Evolutionary conservation across 2,329 filamentous ascomycete genomes (phyloP).

Genomic region (Pseudogymnoascus sp.): DNA sequence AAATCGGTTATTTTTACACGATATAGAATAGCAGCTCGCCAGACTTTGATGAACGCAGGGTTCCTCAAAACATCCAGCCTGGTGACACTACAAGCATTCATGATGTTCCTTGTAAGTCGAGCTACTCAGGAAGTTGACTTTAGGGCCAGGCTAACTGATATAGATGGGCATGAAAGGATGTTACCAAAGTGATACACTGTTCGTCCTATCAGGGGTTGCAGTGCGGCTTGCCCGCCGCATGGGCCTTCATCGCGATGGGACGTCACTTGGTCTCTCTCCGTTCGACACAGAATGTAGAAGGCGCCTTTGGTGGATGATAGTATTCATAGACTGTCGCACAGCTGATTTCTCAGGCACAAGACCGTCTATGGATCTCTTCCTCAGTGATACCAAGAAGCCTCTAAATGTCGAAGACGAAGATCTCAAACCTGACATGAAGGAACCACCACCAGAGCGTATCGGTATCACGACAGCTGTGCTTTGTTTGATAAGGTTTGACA

Average conservation of each 20-base stretch:
- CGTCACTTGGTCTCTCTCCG: constrained; percentile 40
- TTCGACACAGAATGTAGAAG: constrained; percentile 47
- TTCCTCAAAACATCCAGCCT: constrained; percentile 15
- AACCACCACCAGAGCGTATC: constrained; percentile 38
- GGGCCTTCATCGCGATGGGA: constrained; percentile 33
- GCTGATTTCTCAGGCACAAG: constrained; percentile 40
- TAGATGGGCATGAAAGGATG: constrained; percentile 11
- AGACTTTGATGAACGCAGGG: constrained; percentile 15
- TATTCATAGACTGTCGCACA: constrained; percentile 45
- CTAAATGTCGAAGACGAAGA: constrained; percentile 47
- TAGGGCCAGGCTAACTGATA: background rate
- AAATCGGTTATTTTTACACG: constrained; percentile 11
- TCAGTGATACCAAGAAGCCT: constrained; percentile 41
- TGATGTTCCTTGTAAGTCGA: constrained; percentile 14
- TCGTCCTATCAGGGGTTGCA: constrained; percentile 13
- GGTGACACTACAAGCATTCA: constrained; percentile 15
- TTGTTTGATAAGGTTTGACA: constrained; percentile 32
- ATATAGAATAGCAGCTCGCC: constrained; percentile 13
- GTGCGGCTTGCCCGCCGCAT: constrained; percentile 16
- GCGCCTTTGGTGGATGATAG: constrained; percentile 53
- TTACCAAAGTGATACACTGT: constrained; percentile 12
- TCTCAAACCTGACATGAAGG: constrained; percentile 38
- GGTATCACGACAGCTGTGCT: constrained; percentile 36
- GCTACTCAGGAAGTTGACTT: background rate
- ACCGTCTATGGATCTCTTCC: constrained; percentile 33